Percentiles rank a stretch among this genome's conserved stretches.
Conservation (phyloP, 192 early-diverging fungal genomes). For the Coemansia sp. region DNA sequence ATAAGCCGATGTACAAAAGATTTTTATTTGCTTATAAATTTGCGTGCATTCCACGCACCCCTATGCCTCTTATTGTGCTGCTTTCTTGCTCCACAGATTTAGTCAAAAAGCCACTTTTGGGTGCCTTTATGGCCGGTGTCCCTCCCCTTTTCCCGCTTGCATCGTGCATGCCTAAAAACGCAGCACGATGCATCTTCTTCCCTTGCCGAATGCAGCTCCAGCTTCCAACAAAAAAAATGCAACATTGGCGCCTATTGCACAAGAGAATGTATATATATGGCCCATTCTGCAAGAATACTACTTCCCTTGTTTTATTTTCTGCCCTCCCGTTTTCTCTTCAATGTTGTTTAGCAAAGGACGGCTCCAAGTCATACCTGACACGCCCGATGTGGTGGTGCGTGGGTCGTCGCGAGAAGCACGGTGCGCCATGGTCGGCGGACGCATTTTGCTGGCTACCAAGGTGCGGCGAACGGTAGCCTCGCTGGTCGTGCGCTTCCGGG, state of each 20-base stretch:
- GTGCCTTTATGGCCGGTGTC: not conserved
- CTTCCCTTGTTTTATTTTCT: not conserved
- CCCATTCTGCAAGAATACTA: too few species aligned
- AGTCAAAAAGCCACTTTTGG: too few species aligned
- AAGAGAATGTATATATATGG: not conserved
- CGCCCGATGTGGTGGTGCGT: slow-evolving; percentile 31
- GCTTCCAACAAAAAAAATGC: not conserved
- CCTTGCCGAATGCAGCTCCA: not conserved
- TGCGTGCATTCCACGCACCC: too few species aligned
- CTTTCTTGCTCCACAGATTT: too few species aligned
- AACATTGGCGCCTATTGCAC: not conserved
- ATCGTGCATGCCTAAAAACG: slow-evolving; percentile 4
- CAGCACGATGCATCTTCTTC: slow-evolving; percentile 1
- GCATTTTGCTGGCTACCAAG: slow-evolving; percentile 24
- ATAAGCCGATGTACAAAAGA: too few species aligned
- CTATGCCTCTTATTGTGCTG: too few species aligned
- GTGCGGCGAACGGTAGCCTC: slow-evolving; percentile 22
- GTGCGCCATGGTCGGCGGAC: slow-evolving; percentile 28
- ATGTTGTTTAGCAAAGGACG: slow-evolving; percentile 38
- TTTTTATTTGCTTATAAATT: too few species aligned
- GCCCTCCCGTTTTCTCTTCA: not conserved
- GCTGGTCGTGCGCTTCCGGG: slow-evolving; percentile 32
- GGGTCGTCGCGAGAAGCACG: slow-evolving; percentile 40
- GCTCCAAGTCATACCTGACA: slow-evolving; percentile 38
- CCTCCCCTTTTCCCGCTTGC: not conserved